Base-by-base conservation (phyloP, 1,284 basidiomycete genomes). In the Athelia psychrophila region DNA sequence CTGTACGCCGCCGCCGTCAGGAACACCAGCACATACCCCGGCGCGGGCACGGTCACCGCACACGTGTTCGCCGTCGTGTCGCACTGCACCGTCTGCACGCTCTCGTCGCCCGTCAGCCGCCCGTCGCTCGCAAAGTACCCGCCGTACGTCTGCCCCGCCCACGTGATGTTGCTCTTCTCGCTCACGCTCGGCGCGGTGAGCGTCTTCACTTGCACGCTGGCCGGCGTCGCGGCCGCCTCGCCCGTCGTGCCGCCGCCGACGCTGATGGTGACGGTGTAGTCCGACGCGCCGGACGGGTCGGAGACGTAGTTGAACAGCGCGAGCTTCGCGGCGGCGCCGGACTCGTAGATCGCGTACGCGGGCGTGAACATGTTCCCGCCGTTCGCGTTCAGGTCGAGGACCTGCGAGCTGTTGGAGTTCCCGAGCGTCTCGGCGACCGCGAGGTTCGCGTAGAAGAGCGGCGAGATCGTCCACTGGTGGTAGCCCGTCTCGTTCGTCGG, bases 121-220 rank as follows among this genome's bases (percentile, higher is more conserved):
- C 81, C 81, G 60, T 82, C 72, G 9, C 81, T 82, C 33, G 72
- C 65, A 64, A 87, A 91, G 19, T 69, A 71, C 5, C 67, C 70
- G 16, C 88, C 88, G 53, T 90, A 80, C 0, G 86, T 90, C 79
- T 93, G 83, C 1, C 78, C 77, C 25, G 79, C 83, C 88, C 89
- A 93, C 1, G 83, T 87, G 59, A 89, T 82, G 64, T 88, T 85
- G 56, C 73, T 75, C 61, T 87, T 88, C 55, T 82, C 78, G 3
- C 79, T 70, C 2, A 89, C 82, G 27, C 27, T 30, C 27, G 27
- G 27, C 27, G 27, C 27, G 6, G 27, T 13, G 27, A 30, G 27
- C 27, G 13, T 9, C 78, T 84, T 84, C 58, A 83, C 83, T 56
- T 71, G 71, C 35, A 88, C 72, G 54, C 72, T 53, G 36, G 68